phyloP scores from a whole-genome alignment of 805 yeast genomes.

The Candida nonsorbophila region DNA sequence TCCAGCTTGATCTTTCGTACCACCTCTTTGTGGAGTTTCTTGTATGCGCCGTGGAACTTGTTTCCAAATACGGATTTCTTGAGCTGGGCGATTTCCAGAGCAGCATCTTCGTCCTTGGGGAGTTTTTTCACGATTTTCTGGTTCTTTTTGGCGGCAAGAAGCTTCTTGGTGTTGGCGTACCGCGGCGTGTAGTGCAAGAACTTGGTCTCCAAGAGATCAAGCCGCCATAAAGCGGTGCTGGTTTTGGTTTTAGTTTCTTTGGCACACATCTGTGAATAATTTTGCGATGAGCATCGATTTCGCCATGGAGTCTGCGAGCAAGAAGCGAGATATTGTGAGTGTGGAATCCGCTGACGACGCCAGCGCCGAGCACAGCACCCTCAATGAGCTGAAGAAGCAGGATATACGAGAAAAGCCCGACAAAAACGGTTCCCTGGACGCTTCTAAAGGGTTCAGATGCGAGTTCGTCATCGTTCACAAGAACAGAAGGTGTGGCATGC shows the following conservation, averaged over 20 bases:
- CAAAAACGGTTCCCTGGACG: conserved; percentile 1
- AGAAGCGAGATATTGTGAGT: too few relatives aligned
- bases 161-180: conserved; percentile 43
- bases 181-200: conserved; percentile 40
- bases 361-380: too few relatives aligned
- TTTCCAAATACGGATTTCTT: conserved; percentile 42
- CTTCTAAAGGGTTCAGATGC: conserved; percentile 26
- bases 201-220: conserved; percentile 53
- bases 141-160: conserved; percentile 41
- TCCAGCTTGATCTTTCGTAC: conserved; percentile 9
- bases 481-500: conserved; percentile 57
- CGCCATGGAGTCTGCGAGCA: too few relatives aligned
- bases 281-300: conserved; percentile 11
- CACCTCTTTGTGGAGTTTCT: conserved; percentile 37
- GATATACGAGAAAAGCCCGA: conserved; percentile 4
- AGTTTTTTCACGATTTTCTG: conserved; percentile 35
- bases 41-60: conserved; percentile 43
- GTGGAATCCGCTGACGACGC: too few relatives aligned
- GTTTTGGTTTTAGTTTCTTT: neutral
- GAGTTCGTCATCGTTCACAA: conserved; percentile 44
- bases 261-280: neutral
- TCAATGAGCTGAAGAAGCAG: too few relatives aligned
- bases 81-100: conserved; percentile 37
- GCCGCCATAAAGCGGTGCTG: conserved; percentile 31
- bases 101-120: conserved; percentile 41